phyloP scores from a whole-genome alignment of 345 rosid genomes.

The Abelmoschus esculentus region DNA sequence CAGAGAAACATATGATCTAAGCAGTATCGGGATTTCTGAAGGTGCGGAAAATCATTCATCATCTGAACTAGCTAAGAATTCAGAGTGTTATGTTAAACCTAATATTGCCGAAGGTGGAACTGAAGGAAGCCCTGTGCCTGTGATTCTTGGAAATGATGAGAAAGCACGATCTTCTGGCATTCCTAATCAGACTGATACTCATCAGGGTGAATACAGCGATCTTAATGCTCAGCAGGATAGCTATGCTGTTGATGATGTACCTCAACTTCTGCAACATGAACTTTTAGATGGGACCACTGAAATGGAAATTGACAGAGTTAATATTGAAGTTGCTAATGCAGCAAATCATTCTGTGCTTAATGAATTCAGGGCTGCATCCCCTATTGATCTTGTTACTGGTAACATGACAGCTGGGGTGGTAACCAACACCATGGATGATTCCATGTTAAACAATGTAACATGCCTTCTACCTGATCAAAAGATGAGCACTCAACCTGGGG shows the following conservation, averaged over 20 bases:
- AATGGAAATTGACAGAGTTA: slow-evolving; percentile 37
- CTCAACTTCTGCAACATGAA: slow-evolving; percentile 29
- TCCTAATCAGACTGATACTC: slow-evolving; percentile 17
- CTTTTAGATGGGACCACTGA: slow-evolving; percentile 30
- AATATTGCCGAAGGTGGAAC: slow-evolving; percentile 25
- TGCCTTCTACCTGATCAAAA: neutral
- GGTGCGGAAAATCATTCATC: slow-evolving; percentile 32
- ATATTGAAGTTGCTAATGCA: slow-evolving; percentile 34
- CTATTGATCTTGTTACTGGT: slow-evolving; percentile 6
- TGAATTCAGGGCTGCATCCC: slow-evolving; percentile 14
- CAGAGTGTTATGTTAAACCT: slow-evolving; percentile 28
- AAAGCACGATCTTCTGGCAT: slow-evolving; percentile 25
- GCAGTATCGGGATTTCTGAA: slow-evolving; percentile 44
- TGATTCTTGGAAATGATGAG: slow-evolving; percentile 18
- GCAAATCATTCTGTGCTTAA: slow-evolving; percentile 22
- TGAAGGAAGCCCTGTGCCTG: slow-evolving; percentile 24
- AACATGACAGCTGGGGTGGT: neutral
- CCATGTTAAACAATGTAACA: neutral
- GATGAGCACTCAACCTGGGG: neutral
- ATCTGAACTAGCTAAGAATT: slow-evolving; percentile 29
- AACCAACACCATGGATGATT: neutral
- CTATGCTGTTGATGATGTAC: slow-evolving; percentile 16
- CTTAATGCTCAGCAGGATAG: slow-evolving; percentile 16
- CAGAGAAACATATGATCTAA: slow-evolving; percentile 54
- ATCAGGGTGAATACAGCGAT: slow-evolving; percentile 21